Evolutionary conservation across 345 rosid genomes (phyloP).

Genomic region (Turnera subulata): DNA sequence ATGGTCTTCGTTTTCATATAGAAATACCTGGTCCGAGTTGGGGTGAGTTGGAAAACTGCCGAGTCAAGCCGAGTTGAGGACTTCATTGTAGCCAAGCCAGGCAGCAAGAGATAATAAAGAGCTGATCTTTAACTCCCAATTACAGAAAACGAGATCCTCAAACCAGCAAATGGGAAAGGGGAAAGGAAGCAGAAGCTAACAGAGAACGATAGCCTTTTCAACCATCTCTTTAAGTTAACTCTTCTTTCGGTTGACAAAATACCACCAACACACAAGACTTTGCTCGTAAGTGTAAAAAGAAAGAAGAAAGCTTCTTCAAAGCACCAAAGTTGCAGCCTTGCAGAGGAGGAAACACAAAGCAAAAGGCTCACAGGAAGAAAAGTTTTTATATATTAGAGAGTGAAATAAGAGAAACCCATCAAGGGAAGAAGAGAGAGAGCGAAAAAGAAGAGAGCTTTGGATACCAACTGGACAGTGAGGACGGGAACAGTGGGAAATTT

Average conservation of each 20-base stretch:
- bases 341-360: not conserved
- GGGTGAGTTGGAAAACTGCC: conserved; percentile 94
- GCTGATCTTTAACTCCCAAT: conserved; percentile 19
- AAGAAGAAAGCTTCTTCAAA: not conserved
- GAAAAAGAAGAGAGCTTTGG: not conserved
- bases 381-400: not conserved
- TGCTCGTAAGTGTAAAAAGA: not conserved
- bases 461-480: conserved; percentile 11
- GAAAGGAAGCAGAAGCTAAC: not conserved
- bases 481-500: no score
- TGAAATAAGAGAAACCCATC: not conserved
- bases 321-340: not conserved
- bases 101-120: not conserved
- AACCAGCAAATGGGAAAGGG: not conserved
- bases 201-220: not conserved
- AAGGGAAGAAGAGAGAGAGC: not conserved
- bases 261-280: not conserved
- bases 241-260: not conserved
- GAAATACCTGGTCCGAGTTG: conserved; percentile 86
- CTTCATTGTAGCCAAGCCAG: conserved; percentile 47
- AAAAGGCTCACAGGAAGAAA: not conserved
- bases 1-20: not conserved
- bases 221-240: not conserved
- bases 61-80: conserved; percentile 77
- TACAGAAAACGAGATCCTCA: conserved; percentile 5